Evolutionary conservation across 176 grass and related monocot species (phyloP), one percentile per base, ranked within the genome.

Genomic region (Rhynchospora breviuscula): DNA sequence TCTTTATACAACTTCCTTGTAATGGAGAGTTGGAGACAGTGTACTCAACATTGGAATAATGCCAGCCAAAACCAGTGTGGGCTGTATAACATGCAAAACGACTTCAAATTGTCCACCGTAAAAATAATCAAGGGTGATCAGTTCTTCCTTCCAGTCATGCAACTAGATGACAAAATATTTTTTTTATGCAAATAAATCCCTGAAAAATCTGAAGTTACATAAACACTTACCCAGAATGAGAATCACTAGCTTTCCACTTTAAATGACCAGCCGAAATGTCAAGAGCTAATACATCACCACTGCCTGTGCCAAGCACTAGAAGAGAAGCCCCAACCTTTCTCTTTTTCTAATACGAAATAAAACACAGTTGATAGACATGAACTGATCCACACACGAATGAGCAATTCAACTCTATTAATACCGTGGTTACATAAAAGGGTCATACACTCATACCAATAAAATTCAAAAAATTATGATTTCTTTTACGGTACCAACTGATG

Each of bases 191-290:
- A 26, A 64, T 49, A 81, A 18, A 26, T 22, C 4, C 29, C 23
- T 53, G 9, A 31, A 67, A 82, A 25, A 82, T 40, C 13, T 82
- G 43, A 65, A 82, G 23, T 82, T 51, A 82, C 45, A 82, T 46
- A 67, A 81, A 65, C 1, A 49, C 11, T 23, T 67, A 82, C 80
- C 80, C 80, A 65, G 80, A 60, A 82, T 82, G 80, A 62, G 61
- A 82, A 66, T 82, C 80, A 18, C 47, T 82, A 48, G 33, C 80
- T 82, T 82, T 82, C 80, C 80, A 82, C 63, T 82, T 82, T 51
- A 82, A 8, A 35, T 82, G 80, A 17, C 80, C 80, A 8, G 61
- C 80, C 2, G 44, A 67, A 65, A 82, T 45, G 51, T 82, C 61
- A 49, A 82, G 80, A n/a, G 80, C 57, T 82, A 82, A 26, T 48